phyloP scores from a whole-genome alignment of 306 rosid genomes.

The Vachellia pachyceras region DNA sequence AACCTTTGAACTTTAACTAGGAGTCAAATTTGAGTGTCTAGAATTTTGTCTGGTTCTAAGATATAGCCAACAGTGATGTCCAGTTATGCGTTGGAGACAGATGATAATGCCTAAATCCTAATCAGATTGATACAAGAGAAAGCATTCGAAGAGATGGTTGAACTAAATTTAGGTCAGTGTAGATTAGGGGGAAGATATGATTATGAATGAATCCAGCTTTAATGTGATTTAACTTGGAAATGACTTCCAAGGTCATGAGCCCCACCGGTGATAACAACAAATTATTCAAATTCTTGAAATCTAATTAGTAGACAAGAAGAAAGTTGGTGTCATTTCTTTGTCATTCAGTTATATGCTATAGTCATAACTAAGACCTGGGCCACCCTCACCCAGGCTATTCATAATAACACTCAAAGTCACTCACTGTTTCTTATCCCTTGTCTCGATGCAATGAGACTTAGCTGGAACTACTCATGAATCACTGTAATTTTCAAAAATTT shows the following conservation, averaged over 20 bases:
- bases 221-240: conserved; percentile 49
- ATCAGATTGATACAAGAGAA: conserved; percentile 15
- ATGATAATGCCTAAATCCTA: background rate
- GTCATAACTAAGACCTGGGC: conserved; percentile 34
- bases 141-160: background rate
- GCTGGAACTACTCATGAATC: conserved; percentile 2
- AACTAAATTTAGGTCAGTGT: conserved; percentile 8
- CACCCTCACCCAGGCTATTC: conserved; percentile 43
- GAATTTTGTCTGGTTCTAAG: background rate
- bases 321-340: conserved; percentile 60
- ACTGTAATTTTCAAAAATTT: background rate
- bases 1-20: background rate
- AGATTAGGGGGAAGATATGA: conserved; percentile 38
- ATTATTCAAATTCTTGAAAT: conserved; percentile 42
- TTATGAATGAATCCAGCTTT: conserved; percentile 44
- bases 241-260: conserved; percentile 48
- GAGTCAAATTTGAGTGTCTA: background rate
- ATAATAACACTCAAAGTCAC: background rate
- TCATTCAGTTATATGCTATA: conserved; percentile 57
- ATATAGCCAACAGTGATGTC: conserved; percentile 10
- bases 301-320: conserved; percentile 41
- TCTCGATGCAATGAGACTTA: conserved; percentile 2
- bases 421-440: conserved; percentile 16
- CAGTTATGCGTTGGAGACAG: background rate
- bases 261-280: conserved; percentile 50